Conservation (phyloP, 352 stramenopile genomes). For the Globisporangium polare region DNA sequence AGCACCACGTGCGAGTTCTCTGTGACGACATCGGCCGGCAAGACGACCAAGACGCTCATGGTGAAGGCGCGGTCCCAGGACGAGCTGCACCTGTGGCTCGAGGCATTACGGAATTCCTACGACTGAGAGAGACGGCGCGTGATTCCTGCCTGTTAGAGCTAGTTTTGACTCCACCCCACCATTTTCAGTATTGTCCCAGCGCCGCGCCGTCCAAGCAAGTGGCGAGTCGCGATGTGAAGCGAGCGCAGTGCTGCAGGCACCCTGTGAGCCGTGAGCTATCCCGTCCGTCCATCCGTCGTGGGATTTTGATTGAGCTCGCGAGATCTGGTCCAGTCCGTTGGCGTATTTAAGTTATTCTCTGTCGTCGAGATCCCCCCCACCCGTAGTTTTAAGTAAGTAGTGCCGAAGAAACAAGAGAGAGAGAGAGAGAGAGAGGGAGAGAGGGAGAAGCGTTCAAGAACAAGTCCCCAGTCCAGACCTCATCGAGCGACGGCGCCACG, state of each 20-base stretch:
- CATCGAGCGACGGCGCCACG: neutral
- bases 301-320: conserved; percentile 7
- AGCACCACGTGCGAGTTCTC: conserved; percentile 54
- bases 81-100: conserved; percentile 77
- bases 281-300: neutral
- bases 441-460: conserved; percentile 4
- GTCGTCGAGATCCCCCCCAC: conserved; percentile 7
- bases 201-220: neutral
- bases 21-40: conserved; percentile 59
- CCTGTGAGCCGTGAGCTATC: neutral
- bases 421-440: neutral
- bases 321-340: conserved; percentile 5
- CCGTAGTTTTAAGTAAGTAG: conserved; percentile 9
- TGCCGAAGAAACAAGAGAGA: neutral
- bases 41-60: conserved; percentile 68
- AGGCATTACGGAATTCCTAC: conserved; percentile 48
- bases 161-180: conserved; percentile 11
- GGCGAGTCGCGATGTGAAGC: neutral
- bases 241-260: neutral
- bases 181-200: conserved; percentile 5
- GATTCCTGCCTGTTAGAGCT: conserved; percentile 11
- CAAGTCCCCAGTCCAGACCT: neutral
- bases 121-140: conserved; percentile 26
- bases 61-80: conserved; percentile 62
- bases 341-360: conserved; percentile 16